Base-by-base conservation (phyloP, 2,329 filamentous ascomycete genomes). In the Diaporthe humulicola region DNA sequence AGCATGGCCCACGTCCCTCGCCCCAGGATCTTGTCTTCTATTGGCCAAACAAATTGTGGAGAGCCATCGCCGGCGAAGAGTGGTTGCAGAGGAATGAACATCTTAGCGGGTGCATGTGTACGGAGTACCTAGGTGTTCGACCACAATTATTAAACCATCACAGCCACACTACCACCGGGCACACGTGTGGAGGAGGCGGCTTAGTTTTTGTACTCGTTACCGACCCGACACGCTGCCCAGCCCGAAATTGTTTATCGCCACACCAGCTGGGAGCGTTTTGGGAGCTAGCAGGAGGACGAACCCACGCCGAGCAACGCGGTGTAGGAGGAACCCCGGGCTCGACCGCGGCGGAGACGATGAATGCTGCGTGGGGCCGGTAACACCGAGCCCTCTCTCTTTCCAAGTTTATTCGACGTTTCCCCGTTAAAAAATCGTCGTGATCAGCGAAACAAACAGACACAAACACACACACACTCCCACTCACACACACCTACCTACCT, bases 341-440 rank as follows among this genome's bases (percentile, higher is more conserved):
- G 45, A 38, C 45, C 45, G 48, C 64, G 22, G 61, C 61, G 61
- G 61, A 50, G 61, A 67, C 64, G 6, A 38, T 36, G 64, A 67
- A 33, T 40, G 30, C 45, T 67, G 64, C 64, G 64, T 67, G 64
- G 64, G 64, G 45, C 64, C 64, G 64, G 64, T 67, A 50, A 67
- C 64, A 52, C 64, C 64, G 64, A 67, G 64, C n/a, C 36, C 30
- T 38, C 45, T 52, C 28, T 38, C 40, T 38, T n/a, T 52, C 45
- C 30, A 52, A 17, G 45, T 28, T 52, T 30, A 8, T 45, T 36
- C 33, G 36, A 67, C 30, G 64, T 67, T 67, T 52, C 61, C 30
- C 64, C 64, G 25, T 67, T 50, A 52, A 67, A 38, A 22, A 15
- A 30, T 25, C 45, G 48, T 52, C 45, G 30, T 38, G 64, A 67